Percentiles rank a stretch among this genome's conserved stretches.
phyloP scores from a whole-genome alignment of 1,284 basidiomycete species.

The Austroboletus niveus region DNA sequence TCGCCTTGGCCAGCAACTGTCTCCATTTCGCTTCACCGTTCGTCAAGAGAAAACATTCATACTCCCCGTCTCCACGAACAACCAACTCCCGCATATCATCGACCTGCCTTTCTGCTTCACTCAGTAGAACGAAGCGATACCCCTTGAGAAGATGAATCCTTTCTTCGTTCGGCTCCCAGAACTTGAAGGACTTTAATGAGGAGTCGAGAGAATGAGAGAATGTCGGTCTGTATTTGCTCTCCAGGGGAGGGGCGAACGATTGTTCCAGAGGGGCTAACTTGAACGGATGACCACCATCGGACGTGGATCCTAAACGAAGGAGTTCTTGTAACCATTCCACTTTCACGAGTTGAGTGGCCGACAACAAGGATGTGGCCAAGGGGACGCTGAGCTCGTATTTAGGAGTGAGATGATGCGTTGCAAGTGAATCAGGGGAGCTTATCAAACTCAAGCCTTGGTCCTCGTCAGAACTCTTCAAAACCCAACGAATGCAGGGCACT shows the following conservation, averaged over 20 bases:
- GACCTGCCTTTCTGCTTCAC: constrained; percentile 50
- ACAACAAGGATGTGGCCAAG: constrained; percentile 55
- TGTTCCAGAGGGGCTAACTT: constrained; percentile 45
- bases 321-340: constrained; percentile 63
- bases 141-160: constrained; percentile 50
- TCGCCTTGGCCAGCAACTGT: constrained; percentile 49
- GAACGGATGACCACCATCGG: constrained; percentile 35
- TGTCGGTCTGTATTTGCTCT: constrained; percentile 54
- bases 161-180: constrained; percentile 66
- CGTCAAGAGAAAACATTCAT: constrained; percentile 56
- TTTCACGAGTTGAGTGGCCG: constrained; percentile 54
- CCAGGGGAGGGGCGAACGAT: constrained; percentile 46
- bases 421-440: constrained; percentile 39
- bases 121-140: constrained; percentile 57
- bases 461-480: neutral
- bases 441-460: constrained; percentile 50
- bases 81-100: constrained; percentile 50
- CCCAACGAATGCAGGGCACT: constrained; percentile 4
- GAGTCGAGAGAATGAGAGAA: constrained; percentile 50
- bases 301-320: constrained; percentile 43
- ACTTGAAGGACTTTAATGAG: constrained; percentile 46
- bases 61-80: constrained; percentile 51
- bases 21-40: constrained; percentile 49
- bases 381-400: constrained; percentile 47
- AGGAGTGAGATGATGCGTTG: constrained; percentile 61